These are phyloP conservation scores for Solanum appendiculatum DNA, from an alignment of 257 asterid genomes.

Conservation along the genomic window DNA sequence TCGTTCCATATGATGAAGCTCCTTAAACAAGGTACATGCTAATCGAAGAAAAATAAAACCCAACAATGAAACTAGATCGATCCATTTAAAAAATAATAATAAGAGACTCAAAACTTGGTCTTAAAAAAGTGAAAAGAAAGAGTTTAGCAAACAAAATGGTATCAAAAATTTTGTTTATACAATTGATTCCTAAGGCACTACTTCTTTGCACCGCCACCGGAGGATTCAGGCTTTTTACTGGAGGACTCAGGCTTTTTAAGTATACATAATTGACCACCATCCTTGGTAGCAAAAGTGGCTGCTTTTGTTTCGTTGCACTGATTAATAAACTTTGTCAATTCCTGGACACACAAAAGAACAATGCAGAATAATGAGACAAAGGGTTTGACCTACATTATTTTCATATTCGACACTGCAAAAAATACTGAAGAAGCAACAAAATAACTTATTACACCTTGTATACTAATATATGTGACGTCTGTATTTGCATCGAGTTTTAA, in stretches of 20 bases:
- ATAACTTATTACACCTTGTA: neutral
- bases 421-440: neutral
- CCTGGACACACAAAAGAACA: conserved; percentile 8
- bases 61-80: neutral
- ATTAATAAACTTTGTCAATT: conserved; percentile 40
- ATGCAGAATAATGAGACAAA: neutral
- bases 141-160: neutral
- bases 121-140: neutral
- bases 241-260: conserved; percentile 46
- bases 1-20: neutral
- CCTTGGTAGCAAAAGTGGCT: conserved; percentile 74
- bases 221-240: conserved; percentile 30
- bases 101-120: neutral
- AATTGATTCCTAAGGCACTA: neutral
- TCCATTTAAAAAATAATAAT: neutral
- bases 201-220: conserved; percentile 46
- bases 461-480: neutral
- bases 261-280: conserved; percentile 76
- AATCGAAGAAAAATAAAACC: neutral
- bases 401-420: neutral
- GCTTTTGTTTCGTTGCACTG: conserved; percentile 47
- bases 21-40: neutral
- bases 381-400: neutral
- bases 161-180: neutral
- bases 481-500: neutral